Conservation (phyloP, 768 basidiomycete species). For the Sporobolomyces roseus region DNA sequence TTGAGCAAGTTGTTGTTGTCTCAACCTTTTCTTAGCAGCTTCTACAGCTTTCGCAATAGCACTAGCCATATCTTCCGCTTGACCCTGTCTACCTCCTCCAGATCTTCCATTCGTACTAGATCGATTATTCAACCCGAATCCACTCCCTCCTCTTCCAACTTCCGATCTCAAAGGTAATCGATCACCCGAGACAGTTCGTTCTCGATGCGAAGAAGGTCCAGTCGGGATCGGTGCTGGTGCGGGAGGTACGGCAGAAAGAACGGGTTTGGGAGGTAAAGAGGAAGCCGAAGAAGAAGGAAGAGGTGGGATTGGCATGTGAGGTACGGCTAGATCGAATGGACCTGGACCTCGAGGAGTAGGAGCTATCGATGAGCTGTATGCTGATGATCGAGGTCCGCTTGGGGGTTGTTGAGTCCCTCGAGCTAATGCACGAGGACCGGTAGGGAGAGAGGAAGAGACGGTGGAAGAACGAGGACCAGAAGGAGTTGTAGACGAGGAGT, state of each 20-base stretch:
- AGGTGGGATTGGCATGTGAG: background rate
- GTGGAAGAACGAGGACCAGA: too few species aligned
- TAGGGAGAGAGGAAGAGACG: too few species aligned
- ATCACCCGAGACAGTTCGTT: background rate
- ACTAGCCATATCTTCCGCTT: slow-evolving; percentile 21
- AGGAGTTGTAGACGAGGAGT: too few species aligned
- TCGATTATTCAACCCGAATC: background rate
- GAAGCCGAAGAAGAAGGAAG: slow-evolving; percentile 7
- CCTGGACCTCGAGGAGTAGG: background rate
- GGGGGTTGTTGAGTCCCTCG: background rate
- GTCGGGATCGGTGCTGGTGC: background rate
- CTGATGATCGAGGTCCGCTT: slow-evolving; percentile 2
- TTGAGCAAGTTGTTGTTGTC: slow-evolving; percentile 32
- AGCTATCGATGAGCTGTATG: background rate
- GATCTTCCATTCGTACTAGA: background rate
- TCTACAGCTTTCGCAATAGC: slow-evolving; percentile 28
- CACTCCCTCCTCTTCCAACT: too few species aligned
- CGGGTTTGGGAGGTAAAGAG: slow-evolving; percentile 2
- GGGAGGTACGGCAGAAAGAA: background rate
- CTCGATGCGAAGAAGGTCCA: background rate
- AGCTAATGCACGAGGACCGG: background rate
- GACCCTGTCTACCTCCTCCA: background rate
- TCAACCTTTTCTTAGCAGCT: slow-evolving; percentile 26
- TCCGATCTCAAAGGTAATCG: too few species aligned
- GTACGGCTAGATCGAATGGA: slow-evolving; percentile 1